phyloP scores from a whole-genome alignment of 2,329 filamentous ascomycete genomes.

The Claviceps sp. region DNA sequence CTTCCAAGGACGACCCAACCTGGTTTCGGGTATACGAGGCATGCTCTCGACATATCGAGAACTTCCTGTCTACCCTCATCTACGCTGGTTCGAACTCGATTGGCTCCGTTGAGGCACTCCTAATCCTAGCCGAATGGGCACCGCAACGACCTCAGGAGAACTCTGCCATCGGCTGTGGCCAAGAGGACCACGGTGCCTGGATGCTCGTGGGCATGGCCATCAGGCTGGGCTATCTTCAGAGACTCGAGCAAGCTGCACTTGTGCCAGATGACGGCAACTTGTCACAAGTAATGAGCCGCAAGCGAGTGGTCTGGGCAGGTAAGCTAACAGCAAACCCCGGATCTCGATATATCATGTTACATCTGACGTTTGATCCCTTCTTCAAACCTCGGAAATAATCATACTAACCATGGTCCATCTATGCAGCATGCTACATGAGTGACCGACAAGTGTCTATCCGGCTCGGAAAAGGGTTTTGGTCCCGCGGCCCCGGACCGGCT shows the following conservation, averaged over 20 bases:
- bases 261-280: slow-evolving; percentile 45
- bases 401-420: neutral
- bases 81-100: slow-evolving; percentile 54
- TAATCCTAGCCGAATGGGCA: slow-evolving; percentile 61
- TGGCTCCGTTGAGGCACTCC: slow-evolving; percentile 56
- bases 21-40: slow-evolving; percentile 50
- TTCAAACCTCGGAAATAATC: no score
- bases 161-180: slow-evolving; percentile 53
- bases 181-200: slow-evolving; percentile 64
- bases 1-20: slow-evolving; percentile 55
- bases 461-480: slow-evolving; percentile 62
- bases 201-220: slow-evolving; percentile 63
- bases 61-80: slow-evolving; percentile 51
- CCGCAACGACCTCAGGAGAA: slow-evolving; percentile 50
- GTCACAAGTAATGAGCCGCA: slow-evolving; percentile 45
- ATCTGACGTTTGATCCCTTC: no score
- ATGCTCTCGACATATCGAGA: slow-evolving; percentile 58
- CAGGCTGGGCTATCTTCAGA: slow-evolving; percentile 56
- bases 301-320: slow-evolving; percentile 54
- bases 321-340: slow-evolving; percentile 5
- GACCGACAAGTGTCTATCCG: slow-evolving; percentile 58
- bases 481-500: slow-evolving; percentile 53
- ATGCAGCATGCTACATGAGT: slow-evolving; percentile 46
- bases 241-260: slow-evolving; percentile 55
- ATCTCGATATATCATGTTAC: no score